These are phyloP conservation scores for Russula olivacea DNA, from an alignment of 768 basidiomycete genomes.

Conservation along the genomic window DNA sequence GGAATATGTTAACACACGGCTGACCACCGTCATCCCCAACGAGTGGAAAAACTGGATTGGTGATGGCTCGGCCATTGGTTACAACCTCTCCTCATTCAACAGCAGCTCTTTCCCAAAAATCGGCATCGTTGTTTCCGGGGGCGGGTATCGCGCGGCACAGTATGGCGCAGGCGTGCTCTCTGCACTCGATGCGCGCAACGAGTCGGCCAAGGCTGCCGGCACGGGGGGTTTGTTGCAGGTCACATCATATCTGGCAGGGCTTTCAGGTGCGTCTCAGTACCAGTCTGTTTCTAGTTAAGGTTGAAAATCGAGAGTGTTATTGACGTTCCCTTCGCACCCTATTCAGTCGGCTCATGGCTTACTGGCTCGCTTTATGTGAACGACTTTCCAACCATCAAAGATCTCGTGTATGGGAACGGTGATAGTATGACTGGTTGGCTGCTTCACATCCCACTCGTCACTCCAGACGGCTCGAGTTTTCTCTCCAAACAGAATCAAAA, in stretches of 20 bases:
- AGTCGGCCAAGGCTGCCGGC: slow-evolving; percentile 48
- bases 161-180: slow-evolving; percentile 56
- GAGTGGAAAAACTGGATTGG: slow-evolving; percentile 60
- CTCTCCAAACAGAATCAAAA: slow-evolving; percentile 43
- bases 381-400: slow-evolving; percentile 50
- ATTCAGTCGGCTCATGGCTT: slow-evolving; percentile 60
- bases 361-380: slow-evolving; percentile 59
- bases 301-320: neutral
- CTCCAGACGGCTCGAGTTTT: slow-evolving; percentile 45
- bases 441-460: slow-evolving; percentile 49
- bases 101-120: slow-evolving; percentile 43
- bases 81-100: slow-evolving; percentile 42
- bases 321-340: neutral
- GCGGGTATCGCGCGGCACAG: slow-evolving; percentile 62
- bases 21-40: slow-evolving; percentile 36
- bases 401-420: slow-evolving; percentile 57
- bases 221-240: slow-evolving; percentile 68
- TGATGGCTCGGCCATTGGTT: slow-evolving; percentile 47
- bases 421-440: slow-evolving; percentile 46
- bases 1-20: slow-evolving; percentile 43
- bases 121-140: slow-evolving; percentile 64
- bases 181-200: slow-evolving; percentile 57
- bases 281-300: too few species aligned
- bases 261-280: slow-evolving; percentile 45
- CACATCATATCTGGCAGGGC: slow-evolving; percentile 59